These are phyloP conservation scores for Magnaporthales sp. DNA, from an alignment of 2,329 filamentous ascomycete species.

Conservation along the genomic window DNA sequence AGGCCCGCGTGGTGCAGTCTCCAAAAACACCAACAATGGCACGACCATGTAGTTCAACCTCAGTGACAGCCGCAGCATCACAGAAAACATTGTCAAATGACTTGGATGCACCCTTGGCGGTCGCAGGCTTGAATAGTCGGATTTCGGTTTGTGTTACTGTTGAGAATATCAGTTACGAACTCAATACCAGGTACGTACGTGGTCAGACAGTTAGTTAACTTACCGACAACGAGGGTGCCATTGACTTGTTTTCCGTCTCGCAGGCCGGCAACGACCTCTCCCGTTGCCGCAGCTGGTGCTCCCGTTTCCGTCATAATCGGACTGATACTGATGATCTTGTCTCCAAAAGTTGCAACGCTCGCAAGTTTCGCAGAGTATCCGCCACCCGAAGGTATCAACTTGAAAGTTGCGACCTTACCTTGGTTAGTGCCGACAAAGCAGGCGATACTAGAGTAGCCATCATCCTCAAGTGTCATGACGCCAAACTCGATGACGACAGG, in stretches of 20 bases:
- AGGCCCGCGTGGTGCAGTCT: slow-evolving; percentile 71
- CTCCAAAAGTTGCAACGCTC: slow-evolving; percentile 60
- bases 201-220: slow-evolving; percentile 17
- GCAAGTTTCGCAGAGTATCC: slow-evolving; percentile 65
- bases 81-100: slow-evolving; percentile 78
- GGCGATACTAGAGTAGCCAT: slow-evolving; percentile 88
- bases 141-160: slow-evolving; percentile 61
- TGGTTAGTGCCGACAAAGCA: slow-evolving; percentile 84
- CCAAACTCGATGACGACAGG: slow-evolving; percentile 81
- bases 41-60: slow-evolving; percentile 65
- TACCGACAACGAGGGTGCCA: slow-evolving; percentile 70
- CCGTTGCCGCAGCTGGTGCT: slow-evolving; percentile 65
- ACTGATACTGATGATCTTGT: slow-evolving; percentile 63
- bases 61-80: slow-evolving; percentile 68
- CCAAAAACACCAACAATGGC: slow-evolving; percentile 80
- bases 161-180: slow-evolving; percentile 16
- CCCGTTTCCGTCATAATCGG: slow-evolving; percentile 77
- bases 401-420: slow-evolving; percentile 82
- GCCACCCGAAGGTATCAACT: slow-evolving; percentile 68
- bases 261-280: slow-evolving; percentile 64
- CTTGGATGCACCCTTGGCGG: slow-evolving; percentile 83
- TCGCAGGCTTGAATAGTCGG: slow-evolving; percentile 81
- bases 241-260: slow-evolving; percentile 67
- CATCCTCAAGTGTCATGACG: slow-evolving; percentile 87
- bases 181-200: neutral